Percentiles rank a stretch among this genome's conserved stretches.
phyloP scores from a whole-genome alignment of 164 flowering plant species.

The Vitis riparia region DNA sequence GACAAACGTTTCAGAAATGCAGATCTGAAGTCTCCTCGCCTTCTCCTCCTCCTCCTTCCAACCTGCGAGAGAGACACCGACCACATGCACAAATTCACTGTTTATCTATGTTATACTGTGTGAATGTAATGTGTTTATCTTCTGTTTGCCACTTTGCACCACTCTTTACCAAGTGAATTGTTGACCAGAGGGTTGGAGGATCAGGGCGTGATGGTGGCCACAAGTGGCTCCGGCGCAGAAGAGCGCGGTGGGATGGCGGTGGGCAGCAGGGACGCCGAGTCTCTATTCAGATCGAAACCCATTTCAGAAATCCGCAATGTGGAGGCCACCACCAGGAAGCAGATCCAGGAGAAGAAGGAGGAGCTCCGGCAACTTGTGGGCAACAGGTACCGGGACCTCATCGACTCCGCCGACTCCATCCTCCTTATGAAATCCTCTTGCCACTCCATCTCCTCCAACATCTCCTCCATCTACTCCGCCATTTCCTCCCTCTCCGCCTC shows the following conservation, averaged over 20 bases:
- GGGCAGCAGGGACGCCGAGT: slow-evolving; percentile 66
- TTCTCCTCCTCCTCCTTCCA: too few relatives aligned
- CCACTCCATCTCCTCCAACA: slow-evolving; percentile 64
- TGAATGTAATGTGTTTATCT: too few relatives aligned
- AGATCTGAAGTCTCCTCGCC: too few relatives aligned
- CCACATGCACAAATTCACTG: too few relatives aligned
- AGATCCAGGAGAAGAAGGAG: slow-evolving; percentile 77
- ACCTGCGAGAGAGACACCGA: too few relatives aligned
- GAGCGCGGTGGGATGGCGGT: slow-evolving; percentile 12
- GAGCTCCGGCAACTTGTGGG: slow-evolving; percentile 95
- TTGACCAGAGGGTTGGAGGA: too few relatives aligned
- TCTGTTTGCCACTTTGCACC: too few relatives aligned
- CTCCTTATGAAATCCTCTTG: slow-evolving; percentile 73
- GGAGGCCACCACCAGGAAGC: slow-evolving; percentile 57
- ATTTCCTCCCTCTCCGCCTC: slow-evolving; percentile 56
- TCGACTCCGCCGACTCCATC: slow-evolving; percentile 93
- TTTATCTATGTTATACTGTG: too few relatives aligned
- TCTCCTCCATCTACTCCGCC: slow-evolving; percentile 50
- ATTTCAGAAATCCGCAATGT: slow-evolving; percentile 79
- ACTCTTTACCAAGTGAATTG: too few relatives aligned
- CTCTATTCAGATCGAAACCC: slow-evolving; percentile 74
- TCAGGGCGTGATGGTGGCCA: too few relatives aligned
- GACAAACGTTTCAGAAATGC: too few relatives aligned
- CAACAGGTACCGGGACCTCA: slow-evolving; percentile 81
- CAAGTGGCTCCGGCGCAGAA: too few relatives aligned